A percentile compares a stretch with the other conserved stretches of the same genome.
phyloP scores from a whole-genome alignment of 768 basidiomycete genomes.

The Suillus clintonianus region DNA sequence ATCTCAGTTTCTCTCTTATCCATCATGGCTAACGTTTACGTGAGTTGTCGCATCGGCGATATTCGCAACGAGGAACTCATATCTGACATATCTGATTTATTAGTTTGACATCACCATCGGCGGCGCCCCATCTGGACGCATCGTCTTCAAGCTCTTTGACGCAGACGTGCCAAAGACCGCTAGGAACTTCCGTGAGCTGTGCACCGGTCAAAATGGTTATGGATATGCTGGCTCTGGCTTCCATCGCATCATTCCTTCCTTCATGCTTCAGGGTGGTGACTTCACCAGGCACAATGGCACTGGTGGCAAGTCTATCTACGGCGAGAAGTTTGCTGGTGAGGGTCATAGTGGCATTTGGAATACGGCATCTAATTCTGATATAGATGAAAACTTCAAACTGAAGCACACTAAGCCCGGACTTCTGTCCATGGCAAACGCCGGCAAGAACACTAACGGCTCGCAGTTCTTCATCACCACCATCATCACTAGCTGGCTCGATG shows the following conservation, averaged over 20 bases:
- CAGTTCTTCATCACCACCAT: slow-evolving; percentile 94
- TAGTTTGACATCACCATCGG: slow-evolving; percentile 71
- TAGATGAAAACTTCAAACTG: slow-evolving; percentile 83
- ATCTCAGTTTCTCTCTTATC: slow-evolving; percentile 7
- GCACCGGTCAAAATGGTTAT: slow-evolving; percentile 71
- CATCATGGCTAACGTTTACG: slow-evolving; percentile 20
- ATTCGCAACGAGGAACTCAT: not conserved
- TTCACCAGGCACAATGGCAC: slow-evolving; percentile 72
- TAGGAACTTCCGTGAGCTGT: slow-evolving; percentile 87
- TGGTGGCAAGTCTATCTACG: slow-evolving; percentile 82
- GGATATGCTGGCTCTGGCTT: slow-evolving; percentile 71
- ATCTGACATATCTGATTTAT: slow-evolving; percentile 10
- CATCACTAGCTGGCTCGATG: slow-evolving; percentile 77
- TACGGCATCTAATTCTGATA: slow-evolving; percentile 16
- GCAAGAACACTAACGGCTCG: slow-evolving; percentile 81
- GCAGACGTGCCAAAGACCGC: slow-evolving; percentile 73
- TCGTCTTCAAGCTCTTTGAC: slow-evolving; percentile 88
- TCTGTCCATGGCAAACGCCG: slow-evolving; percentile 82
- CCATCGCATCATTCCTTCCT: slow-evolving; percentile 83
- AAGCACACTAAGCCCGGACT: slow-evolving; percentile 73
- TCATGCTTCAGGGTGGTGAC: slow-evolving; percentile 93
- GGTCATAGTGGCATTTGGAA: slow-evolving; percentile 4
- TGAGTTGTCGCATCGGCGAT: slow-evolving; percentile 11
- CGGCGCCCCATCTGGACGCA: slow-evolving; percentile 45
- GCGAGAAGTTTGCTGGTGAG: slow-evolving; percentile 63